Base-by-base conservation (phyloP, 2,329 filamentous ascomycete genomes). In the Lasiodiplodia hormozganensis region DNA sequence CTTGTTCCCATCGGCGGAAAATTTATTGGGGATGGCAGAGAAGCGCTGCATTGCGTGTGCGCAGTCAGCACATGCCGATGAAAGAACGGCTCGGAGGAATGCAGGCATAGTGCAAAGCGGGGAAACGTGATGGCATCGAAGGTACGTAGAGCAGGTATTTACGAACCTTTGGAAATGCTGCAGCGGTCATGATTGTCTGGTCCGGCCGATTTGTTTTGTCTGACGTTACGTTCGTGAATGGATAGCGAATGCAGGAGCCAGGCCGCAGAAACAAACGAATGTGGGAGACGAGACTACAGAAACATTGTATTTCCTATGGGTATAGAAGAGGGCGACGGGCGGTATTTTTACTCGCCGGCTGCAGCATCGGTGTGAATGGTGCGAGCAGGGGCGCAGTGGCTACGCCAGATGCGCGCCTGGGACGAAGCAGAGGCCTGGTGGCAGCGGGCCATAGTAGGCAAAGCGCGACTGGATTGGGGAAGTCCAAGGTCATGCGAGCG, bases 401-500 rank as follows among this genome's bases (percentile, higher is more conserved):
- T 21, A 51, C 18, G 58, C 40, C 40, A 62, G 58, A 49, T n/a
- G 58, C 58, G 31, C 14, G 25, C 3, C 14, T n/a, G 43, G 25
- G 18, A n/a, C 43, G 18, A n/a, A 25, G 60, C 25, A 36, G n/a
- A 52, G 43, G 60, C 60, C 60, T 34, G 43, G 21, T 36, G 11
- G 28, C 23, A 49, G 25, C 11, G 18, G 47, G 43, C 60, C 31
- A 23, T 16, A 64, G 11, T 38, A 25, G 60, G 60, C 23, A 62
- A 64, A 47, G 18, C n/a, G 18, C 43, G 21, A 10, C 21, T 25
- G 2, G 34, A 58, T 23, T 18, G 36, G 54, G 54, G n/a, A 58
- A 58, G 31, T 16, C 11, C 31, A n/a, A 31, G 60, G 60, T 64
- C 60, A 64, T 64, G 60, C 60, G 60, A 64, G 60, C 60, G 43